phyloP scores from a whole-genome alignment of 345 rosid species.

The Ailanthus altissimus region DNA sequence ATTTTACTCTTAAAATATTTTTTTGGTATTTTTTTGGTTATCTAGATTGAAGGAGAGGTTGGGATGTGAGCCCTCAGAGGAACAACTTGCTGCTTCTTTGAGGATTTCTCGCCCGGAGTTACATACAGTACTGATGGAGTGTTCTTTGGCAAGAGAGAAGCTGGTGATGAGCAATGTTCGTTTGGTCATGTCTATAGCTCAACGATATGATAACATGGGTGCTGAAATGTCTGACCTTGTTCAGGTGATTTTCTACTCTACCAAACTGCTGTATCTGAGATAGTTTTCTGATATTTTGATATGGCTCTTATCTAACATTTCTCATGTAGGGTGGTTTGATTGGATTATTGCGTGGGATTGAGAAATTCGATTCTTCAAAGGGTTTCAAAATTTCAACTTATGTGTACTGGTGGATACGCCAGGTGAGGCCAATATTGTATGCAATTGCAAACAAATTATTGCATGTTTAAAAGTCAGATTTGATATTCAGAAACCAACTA shows the following conservation, averaged over 20 bases:
- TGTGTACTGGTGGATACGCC: constrained; percentile 99
- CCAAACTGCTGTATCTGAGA: not conserved
- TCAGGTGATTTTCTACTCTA: constrained; percentile 54
- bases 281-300: not conserved
- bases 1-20: not conserved
- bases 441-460: not conserved
- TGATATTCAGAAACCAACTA: not conserved
- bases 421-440: constrained; percentile 47
- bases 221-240: constrained; percentile 96
- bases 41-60: constrained; percentile 72
- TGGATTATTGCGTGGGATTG: constrained; percentile 89
- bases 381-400: constrained; percentile 98
- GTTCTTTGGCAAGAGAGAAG: constrained; percentile 84
- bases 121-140: constrained; percentile 64
- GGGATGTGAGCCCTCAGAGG: constrained; percentile 88
- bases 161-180: constrained; percentile 98
- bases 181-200: constrained; percentile 93
- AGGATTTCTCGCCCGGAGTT: constrained; percentile 73
- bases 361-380: constrained; percentile 93
- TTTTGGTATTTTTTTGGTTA: not conserved
- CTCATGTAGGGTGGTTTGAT: constrained; percentile 84
- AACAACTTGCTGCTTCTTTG: constrained; percentile 78
- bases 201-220: constrained; percentile 85
- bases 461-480: not conserved
- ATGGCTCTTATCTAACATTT: not conserved